A percentile compares a stretch with the other conserved stretches of the same genome.
phyloP scores from a whole-genome alignment of 208 protist species.

The Crithidia acanthocephali region DNA sequence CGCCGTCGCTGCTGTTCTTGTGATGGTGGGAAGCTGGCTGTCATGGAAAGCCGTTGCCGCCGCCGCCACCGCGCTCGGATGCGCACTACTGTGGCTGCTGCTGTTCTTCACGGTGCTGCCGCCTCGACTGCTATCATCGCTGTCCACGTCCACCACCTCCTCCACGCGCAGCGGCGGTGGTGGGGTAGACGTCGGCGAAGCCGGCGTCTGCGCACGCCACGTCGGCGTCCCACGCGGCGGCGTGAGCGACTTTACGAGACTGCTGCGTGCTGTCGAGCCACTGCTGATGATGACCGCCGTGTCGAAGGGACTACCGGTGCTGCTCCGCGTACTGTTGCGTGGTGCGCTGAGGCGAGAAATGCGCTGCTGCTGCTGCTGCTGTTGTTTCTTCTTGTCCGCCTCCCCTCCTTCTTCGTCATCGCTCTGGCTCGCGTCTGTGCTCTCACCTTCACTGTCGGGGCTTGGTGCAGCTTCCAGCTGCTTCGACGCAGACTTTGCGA shows the following conservation, averaged over 20 bases:
- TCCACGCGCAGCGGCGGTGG: conserved; percentile 2
- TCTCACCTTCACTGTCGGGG: neutral
- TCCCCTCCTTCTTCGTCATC: neutral
- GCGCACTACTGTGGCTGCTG: neutral
- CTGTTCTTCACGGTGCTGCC: neutral
- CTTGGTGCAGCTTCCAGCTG: neutral
- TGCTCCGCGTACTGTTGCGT: conserved; percentile 4
- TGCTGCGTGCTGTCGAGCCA: neutral
- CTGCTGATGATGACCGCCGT: neutral
- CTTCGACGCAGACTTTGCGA: neutral
- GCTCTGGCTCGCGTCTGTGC: neutral
- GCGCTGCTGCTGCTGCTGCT: neutral
- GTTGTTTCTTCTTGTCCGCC: neutral
- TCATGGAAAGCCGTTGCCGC: no score
- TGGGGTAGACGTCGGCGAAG: no score
- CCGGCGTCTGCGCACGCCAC: no score
- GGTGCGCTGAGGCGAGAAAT: neutral
- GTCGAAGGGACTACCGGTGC: conserved; percentile 20
- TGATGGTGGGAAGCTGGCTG: no score
- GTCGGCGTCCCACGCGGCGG: conserved; percentile 1
- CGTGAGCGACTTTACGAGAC: neutral
- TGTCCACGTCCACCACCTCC: conserved; percentile 3
- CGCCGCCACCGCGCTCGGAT: no score
- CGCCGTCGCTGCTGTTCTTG: no score
- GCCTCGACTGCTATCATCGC: neutral